These are phyloP conservation scores for Pascua guehoae DNA, from an alignment of 1,284 basidiomycete species.

Conservation along the genomic window DNA sequence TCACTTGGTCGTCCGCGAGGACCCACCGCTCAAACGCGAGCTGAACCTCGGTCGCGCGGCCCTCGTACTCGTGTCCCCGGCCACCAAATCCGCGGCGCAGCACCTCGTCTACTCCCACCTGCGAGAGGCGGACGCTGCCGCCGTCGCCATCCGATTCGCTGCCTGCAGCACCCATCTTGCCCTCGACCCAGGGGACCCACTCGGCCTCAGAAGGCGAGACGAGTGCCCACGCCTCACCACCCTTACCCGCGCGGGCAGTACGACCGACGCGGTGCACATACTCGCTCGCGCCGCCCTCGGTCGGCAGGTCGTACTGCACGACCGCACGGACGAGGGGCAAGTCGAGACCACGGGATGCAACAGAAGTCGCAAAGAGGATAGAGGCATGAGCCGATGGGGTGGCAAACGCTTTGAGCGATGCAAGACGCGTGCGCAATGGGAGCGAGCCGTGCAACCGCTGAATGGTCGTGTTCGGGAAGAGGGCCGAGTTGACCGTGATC, in stretches of 20 bases:
- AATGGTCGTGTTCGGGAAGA: conserved; percentile 76
- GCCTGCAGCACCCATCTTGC: conserved; percentile 59
- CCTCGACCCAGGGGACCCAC: conserved; percentile 85
- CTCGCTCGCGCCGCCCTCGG: conserved; percentile 93
- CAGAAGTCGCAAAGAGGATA: conserved; percentile 89
- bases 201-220: conserved; percentile 75
- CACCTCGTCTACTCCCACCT: conserved; percentile 66
- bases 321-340: conserved; percentile 91
- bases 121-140: conserved; percentile 55
- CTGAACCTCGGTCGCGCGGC: conserved; percentile 92
- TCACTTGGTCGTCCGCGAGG: conserved; percentile 65
- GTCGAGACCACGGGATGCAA: conserved; percentile 96
- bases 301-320: conserved; percentile 94
- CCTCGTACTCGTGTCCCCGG: conserved; percentile 72
- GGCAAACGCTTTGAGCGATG: conserved; percentile 78
- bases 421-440: conserved; percentile 72
- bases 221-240: conserved; percentile 88
- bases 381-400: conserved; percentile 52
- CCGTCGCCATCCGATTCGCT: conserved; percentile 32
- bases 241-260: conserved; percentile 88
- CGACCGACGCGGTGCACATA: conserved; percentile 96
- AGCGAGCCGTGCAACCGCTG: conserved; percentile 95
- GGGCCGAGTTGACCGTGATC: conserved; percentile 62
- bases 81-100: conserved; percentile 82
- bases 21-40: conserved; percentile 95